Conservation (phyloP, 2,329 filamentous ascomycete genomes). For the Teratosphaeria zuluensis region DNA sequence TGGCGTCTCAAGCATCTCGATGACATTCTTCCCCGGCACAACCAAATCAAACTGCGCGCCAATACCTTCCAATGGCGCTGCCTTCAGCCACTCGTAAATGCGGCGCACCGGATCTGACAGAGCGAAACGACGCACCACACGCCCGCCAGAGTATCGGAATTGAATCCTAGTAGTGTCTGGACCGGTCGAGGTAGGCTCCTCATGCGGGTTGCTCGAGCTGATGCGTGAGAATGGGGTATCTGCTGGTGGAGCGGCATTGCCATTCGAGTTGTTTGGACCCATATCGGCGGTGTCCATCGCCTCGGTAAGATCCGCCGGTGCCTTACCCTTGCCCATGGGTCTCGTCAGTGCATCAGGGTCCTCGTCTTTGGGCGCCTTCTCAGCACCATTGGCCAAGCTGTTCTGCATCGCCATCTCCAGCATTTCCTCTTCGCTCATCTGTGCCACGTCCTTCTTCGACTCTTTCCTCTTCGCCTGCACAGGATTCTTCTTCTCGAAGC, state of each 20-base stretch:
- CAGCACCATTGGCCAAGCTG: conserved; percentile 56
- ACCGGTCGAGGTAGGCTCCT: conserved; percentile 59
- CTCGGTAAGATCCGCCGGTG: conserved; percentile 29
- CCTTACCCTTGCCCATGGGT: conserved; percentile 44
- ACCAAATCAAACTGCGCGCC: conserved; percentile 87
- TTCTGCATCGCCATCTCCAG: conserved; percentile 86
- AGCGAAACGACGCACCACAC: conserved; percentile 78
- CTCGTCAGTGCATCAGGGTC: conserved; percentile 88
- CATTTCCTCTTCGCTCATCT: conserved; percentile 97
- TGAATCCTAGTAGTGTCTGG: conserved; percentile 76
- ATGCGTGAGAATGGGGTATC: conserved; percentile 56
- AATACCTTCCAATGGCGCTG: conserved; percentile 57
- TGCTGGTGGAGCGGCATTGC: not conserved
- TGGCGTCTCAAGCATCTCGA: conserved; percentile 59
- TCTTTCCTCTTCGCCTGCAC: conserved; percentile 71
- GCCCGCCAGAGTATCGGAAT: conserved; percentile 75
- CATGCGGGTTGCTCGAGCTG: conserved; percentile 60
- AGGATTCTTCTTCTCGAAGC: conserved; percentile 81
- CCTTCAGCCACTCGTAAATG: conserved; percentile 95
- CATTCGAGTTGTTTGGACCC: conserved; percentile 6
- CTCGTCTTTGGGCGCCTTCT: conserved; percentile 44
- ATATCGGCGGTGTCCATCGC: conserved; percentile 22
- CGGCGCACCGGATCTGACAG: conserved; percentile 66
- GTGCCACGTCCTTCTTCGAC: conserved; percentile 58
- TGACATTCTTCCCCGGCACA: conserved; percentile 75